Evolutionary conservation across 148 eudicot species (phyloP).

Genomic region (Nyssa sinensis): DNA sequence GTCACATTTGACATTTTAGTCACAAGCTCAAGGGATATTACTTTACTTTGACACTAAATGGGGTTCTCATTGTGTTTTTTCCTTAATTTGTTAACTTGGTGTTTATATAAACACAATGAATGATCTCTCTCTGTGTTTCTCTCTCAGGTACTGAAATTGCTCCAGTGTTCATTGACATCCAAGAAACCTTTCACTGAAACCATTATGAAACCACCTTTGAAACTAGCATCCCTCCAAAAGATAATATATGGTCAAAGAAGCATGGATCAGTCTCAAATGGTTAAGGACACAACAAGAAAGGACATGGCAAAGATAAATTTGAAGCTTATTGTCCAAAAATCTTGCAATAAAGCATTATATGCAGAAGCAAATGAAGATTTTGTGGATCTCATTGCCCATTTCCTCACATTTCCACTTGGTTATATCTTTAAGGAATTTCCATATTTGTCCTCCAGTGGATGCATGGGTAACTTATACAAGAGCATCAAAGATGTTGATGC

Average conservation of each 20-base stretch:
- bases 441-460: background rate
- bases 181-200: background rate
- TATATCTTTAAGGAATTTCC: background rate
- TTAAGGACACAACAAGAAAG: background rate
- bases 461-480: conserved; percentile 10
- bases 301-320: background rate
- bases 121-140: background rate
- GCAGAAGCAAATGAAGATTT: conserved; percentile 2
- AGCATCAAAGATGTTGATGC: background rate
- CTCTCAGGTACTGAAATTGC: conserved; percentile 7
- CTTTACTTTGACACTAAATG: too few species aligned
- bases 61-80: too few species aligned
- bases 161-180: background rate
- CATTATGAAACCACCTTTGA: background rate
- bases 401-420: conserved; percentile 11
- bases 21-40: too few species aligned
- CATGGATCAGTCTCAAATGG: background rate
- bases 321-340: conserved; percentile 1
- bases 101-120: background rate
- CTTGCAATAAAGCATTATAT: background rate
- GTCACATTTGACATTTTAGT: too few species aligned
- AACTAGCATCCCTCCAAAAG: background rate
- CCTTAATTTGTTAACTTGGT: background rate
- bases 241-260: background rate
- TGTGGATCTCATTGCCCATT: conserved; percentile 3